Base-by-base conservation (phyloP, 192 early-diverging fungal genomes). In the Dissophora ornata region DNA sequence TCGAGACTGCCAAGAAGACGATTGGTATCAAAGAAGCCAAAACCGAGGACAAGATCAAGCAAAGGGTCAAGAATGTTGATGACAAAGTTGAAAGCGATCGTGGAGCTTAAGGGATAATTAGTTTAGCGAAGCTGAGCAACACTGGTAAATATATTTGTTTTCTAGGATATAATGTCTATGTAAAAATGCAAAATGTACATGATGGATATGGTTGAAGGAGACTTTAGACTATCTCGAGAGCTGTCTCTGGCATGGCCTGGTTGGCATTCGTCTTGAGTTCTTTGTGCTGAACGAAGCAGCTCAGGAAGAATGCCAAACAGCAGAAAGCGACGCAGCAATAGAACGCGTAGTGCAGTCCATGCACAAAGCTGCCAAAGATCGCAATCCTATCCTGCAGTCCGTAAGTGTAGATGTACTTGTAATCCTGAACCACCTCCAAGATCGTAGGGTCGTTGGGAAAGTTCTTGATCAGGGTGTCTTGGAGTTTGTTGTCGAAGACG, bases 211-310 rank as follows among this genome's bases (percentile, higher is more conserved):
- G 16, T 5, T 16, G n/a, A n/a, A n/a, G n/a, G n/a, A n/a, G n/a
- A n/a, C n/a, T 32, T 47, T 34, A 60, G 18, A 34, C 57, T 44
- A 60, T 60, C 7, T 67, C 65, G 11, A 67, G 30, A 6, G 54
- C 18, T 33, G 57, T 19, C 55, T 67, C 65, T 3, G 40, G 56
- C 67, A 58, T 66, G 13, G 47, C 65, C 26, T 57, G 62, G 16
- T 51, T 55, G 13, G 49, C 62, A 12, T 54, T 48, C 13, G 65
- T 67, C 55, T 67, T 67, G 34, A 67, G 54, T 25, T 67, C 65
- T 41, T 66, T 66, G 53, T 77, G 73, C 53, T 77, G 64, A 47
- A 77, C 67, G 25, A 77, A 77, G 59, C 46, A 62, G 32, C 64
- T 62, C 41, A 56, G 30, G 36, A 77, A 33, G 19, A 77, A 67